Evolutionary conservation across 1,284 basidiomycete species (phyloP).

Genomic region (Austroboletus rostrupii): DNA sequence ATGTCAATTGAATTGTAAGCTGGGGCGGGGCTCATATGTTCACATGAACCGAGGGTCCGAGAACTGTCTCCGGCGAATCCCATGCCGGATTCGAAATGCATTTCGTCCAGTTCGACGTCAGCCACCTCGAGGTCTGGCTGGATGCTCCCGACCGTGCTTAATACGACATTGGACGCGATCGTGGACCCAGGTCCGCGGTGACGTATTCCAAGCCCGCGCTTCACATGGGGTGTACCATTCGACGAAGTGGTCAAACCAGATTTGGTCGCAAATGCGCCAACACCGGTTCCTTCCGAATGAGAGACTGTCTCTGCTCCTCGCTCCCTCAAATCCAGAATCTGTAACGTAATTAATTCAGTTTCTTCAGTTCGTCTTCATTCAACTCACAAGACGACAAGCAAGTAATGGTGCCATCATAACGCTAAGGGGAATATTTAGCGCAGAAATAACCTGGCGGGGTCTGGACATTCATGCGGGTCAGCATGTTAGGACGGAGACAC

Average conservation of each 20-base stretch:
- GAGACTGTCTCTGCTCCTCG: constrained; percentile 70
- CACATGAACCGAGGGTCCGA: constrained; percentile 30
- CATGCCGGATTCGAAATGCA: constrained; percentile 39
- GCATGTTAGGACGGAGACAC: not conserved
- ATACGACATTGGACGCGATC: constrained; percentile 57
- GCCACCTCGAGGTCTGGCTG: constrained; percentile 52
- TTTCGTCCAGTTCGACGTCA: constrained; percentile 53
- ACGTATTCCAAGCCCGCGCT: constrained; percentile 35
- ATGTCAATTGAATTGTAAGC: constrained; percentile 51
- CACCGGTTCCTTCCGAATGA: constrained; percentile 62
- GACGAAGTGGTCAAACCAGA: constrained; percentile 47
- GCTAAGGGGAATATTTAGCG: constrained; percentile 80
- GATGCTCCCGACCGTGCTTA: constrained; percentile 66
- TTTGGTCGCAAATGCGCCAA: constrained; percentile 58
- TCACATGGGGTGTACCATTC: constrained; percentile 39
- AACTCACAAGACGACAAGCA: constrained; percentile 64
- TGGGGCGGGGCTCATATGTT: constrained; percentile 44
- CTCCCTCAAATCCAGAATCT: constrained; percentile 75
- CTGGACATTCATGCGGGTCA: constrained; percentile 34
- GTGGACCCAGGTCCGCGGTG: constrained; percentile 34
- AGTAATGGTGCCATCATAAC: constrained; percentile 80
- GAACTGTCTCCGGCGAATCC: constrained; percentile 33
- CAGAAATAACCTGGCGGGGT: constrained; percentile 74
- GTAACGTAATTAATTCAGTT: constrained; percentile 4
- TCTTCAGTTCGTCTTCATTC: not conserved